Conservation (phyloP, 179 eudicot genomes). For the Pouteria campechiana region DNA sequence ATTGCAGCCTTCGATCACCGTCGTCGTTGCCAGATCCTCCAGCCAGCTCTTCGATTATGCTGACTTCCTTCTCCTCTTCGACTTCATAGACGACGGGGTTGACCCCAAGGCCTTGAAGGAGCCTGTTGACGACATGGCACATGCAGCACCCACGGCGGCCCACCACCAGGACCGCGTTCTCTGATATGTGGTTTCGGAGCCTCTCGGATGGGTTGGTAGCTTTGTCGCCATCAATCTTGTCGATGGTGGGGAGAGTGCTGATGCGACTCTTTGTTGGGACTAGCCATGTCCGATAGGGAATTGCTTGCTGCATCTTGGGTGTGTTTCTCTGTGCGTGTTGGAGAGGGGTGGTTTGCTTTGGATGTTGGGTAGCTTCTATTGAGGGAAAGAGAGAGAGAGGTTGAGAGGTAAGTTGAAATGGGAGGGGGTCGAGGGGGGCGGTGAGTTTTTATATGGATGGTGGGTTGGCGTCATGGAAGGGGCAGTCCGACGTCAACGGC, state of each 20-base stretch:
- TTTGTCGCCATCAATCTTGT: too few relatives aligned
- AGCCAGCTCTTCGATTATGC: constrained; percentile 18
- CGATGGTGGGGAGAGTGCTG: too few relatives aligned
- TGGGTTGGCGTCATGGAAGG: constrained; percentile 8
- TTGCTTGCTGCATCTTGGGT: constrained; percentile 38
- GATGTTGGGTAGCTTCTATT: not conserved
- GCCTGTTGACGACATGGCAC: constrained; percentile 62
- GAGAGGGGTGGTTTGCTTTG: too few relatives aligned
- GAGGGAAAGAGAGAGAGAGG: constrained; percentile 9
- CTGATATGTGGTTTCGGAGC: too few relatives aligned
- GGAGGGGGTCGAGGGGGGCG: constrained; percentile 17
- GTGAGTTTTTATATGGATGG: constrained; percentile 9
- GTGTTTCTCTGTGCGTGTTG: not conserved
- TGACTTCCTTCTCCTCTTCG: constrained; percentile 25
- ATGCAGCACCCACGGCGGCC: constrained; percentile 70
- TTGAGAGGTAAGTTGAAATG: constrained; percentile 15
- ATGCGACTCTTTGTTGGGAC: not conserved
- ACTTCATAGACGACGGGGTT: constrained; percentile 54
- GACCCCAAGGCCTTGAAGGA: constrained; percentile 59
- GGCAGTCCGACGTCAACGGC: constrained; percentile 24
- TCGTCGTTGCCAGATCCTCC: constrained; percentile 1
- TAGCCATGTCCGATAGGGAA: constrained; percentile 37
- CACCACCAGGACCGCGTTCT: constrained; percentile 60
- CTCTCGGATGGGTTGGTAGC: too few relatives aligned
- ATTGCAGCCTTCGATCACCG: constrained; percentile 13